A percentile compares a stretch with the other conserved stretches of the same genome.
Evolutionary conservation across 176 grass and related monocot genomes (phyloP).

Genomic region (Triticum aestivum): DNA sequence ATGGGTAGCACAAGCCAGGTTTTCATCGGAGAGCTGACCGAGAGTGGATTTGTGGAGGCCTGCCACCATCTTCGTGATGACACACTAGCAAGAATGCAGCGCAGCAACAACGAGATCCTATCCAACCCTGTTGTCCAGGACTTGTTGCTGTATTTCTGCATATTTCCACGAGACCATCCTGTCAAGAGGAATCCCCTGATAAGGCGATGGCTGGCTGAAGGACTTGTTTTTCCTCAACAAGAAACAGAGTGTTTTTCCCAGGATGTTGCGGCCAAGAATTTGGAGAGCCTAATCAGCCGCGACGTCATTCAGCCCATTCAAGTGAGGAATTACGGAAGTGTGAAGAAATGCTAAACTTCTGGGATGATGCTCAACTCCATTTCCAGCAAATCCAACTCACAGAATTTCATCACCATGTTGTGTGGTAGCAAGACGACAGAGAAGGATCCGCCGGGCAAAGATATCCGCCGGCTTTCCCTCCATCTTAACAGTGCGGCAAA

Average conservation of each 20-base stretch:
- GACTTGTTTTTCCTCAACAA: neutral
- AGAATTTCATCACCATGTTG: neutral
- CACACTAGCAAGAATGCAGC: neutral
- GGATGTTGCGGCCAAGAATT: neutral
- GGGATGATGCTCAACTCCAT: slow-evolving; percentile 4
- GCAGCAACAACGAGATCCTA: neutral
- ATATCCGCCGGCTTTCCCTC: slow-evolving; percentile 4
- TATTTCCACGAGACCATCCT: neutral
- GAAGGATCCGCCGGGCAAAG: no score
- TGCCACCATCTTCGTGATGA: neutral
- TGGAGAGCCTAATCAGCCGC: neutral
- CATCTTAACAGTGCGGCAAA: neutral
- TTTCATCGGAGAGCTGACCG: neutral
- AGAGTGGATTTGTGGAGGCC: neutral
- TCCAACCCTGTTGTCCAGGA: neutral
- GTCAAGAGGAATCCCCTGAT: neutral
- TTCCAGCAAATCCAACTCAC: neutral
- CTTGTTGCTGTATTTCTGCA: neutral
- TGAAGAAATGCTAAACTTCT: neutral
- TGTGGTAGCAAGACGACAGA: neutral
- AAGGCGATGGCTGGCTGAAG: slow-evolving; percentile 17
- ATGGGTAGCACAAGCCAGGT: neutral
- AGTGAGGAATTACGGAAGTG: neutral
- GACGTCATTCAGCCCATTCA: neutral
- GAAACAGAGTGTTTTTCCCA: neutral